Evolutionary conservation across 2,329 filamentous ascomycete genomes (phyloP), one percentile per base, ranked within the genome.

Genomic region (Intubia oerlemansii): DNA sequence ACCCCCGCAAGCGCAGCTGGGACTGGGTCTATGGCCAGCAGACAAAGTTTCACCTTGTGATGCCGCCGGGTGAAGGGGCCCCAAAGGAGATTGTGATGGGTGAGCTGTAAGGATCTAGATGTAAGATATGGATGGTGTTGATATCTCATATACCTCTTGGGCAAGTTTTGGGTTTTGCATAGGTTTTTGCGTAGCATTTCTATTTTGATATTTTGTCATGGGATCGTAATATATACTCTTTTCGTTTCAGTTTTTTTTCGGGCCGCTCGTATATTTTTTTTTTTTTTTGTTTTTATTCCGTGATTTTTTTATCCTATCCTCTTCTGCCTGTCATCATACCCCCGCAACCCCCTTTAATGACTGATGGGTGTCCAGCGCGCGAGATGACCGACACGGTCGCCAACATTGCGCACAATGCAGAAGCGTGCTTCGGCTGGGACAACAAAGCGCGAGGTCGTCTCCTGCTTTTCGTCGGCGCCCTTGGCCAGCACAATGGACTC

Each of bases 401-500:
- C 88, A 2, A 74, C 68, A 43, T 84, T 76, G 30, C 85, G 62
- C 18, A 95, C 68, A 38, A 98, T 68, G 48, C 84, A 93, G 9
- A 79, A 41, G 27, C 50, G 54, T 3, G 56, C 57, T 32, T 61
- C 57, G 3, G 5, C 10, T n/a, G 20, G 24, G 27, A 11, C 14
- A n/a, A n/a, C n/a, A n/a, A n/a, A n/a, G n/a, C n/a, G n/a, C n/a
- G n/a, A n/a, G 13, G 30, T 44, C n/a, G 37, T 38, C 17, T 21
- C 13, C 13, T 24, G 12, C 3, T 14, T 7, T 11, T 19, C 12
- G 7, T 13, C 42, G 22, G 38, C 39, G 25, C 31, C 31, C 7
- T 37, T 35, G 4, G 33, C 38, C 4, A 33, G 39, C 19, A 34
- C 36, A 10, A 54, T 23, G 14, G 51, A 46, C 31, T 57, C 50